Evolutionary conservation across 331 rosid genomes (phyloP).

Genomic region (Rosa hybrid): DNA sequence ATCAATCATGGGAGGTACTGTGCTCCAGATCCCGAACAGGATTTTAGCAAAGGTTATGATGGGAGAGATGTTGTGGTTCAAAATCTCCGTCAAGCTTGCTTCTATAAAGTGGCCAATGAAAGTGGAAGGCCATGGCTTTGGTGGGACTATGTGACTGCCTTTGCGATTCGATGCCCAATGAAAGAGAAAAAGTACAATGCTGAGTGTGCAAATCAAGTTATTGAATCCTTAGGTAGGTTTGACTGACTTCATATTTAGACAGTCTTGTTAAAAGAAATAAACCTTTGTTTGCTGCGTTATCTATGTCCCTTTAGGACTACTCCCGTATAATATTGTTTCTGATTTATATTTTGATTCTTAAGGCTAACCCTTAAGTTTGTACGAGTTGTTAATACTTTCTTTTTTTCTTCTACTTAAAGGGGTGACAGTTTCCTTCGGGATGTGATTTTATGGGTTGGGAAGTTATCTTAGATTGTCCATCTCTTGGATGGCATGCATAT

Average conservation of each 20-base stretch:
- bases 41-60: slow-evolving; percentile 86
- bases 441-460: not conserved
- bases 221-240: slow-evolving; percentile 78
- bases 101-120: slow-evolving; percentile 87
- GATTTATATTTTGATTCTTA: not conserved
- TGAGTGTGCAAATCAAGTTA: slow-evolving; percentile 85
- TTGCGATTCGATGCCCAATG: slow-evolving; percentile 96
- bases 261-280: slow-evolving; percentile 9
- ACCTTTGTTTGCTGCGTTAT: not conserved
- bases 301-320: not conserved
- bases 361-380: not conserved
- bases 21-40: slow-evolving; percentile 98
- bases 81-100: slow-evolving; percentile 92
- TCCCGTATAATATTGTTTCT: not conserved
- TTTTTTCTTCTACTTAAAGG: not conserved
- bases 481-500: not conserved
- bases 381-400: not conserved
- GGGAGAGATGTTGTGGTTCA: slow-evolving; percentile 95
- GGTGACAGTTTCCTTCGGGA: not conserved
- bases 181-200: slow-evolving; percentile 59
- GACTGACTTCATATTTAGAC: slow-evolving; percentile 14
- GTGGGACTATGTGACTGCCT: slow-evolving; percentile 98
- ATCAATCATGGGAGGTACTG: slow-evolving; percentile 90
- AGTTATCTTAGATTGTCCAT: not conserved
- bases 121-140: slow-evolving; percentile 97